Conservation (phyloP, 768 basidiomycete genomes). For the Cubamyces lactineus region DNA sequence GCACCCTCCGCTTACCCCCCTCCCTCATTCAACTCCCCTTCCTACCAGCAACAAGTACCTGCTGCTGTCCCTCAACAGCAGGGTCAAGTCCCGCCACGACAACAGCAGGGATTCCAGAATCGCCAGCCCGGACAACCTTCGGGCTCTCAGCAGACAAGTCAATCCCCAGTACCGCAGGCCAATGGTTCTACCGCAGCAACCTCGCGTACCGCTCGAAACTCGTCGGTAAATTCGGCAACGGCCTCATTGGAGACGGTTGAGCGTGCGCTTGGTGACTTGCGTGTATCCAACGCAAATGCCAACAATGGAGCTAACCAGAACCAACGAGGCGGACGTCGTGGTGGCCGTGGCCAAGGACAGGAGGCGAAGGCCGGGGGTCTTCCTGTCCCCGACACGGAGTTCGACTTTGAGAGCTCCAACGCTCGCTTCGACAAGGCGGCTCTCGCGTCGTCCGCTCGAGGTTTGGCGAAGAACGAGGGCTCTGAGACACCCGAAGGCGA, state of each 20-base stretch:
- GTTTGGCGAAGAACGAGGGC: constrained; percentile 32
- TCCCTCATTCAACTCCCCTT: constrained; percentile 25
- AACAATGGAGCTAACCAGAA: constrained; percentile 25
- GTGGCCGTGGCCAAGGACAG: constrained; percentile 36
- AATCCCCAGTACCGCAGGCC: constrained; percentile 28
- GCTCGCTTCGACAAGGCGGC: constrained; percentile 81
- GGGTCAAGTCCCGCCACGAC: constrained; percentile 27
- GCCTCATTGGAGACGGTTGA: constrained; percentile 77
- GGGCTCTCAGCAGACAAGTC: constrained; percentile 16
- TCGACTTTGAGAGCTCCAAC: constrained; percentile 80
- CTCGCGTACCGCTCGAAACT: constrained; percentile 34
- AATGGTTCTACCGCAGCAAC: constrained; percentile 35
- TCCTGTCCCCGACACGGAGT: constrained; percentile 74
- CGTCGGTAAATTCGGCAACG: constrained; percentile 69
- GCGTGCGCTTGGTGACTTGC: constrained; percentile 55
- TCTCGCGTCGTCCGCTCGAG: constrained; percentile 36
- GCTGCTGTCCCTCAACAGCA: constrained; percentile 27
- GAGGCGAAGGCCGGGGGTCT: constrained; percentile 41
- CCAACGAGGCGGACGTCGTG: constrained; percentile 41
- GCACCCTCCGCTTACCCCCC: constrained; percentile 28
- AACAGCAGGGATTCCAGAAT: constrained; percentile 19
- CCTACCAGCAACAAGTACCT: constrained; percentile 28
- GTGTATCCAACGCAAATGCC: constrained; percentile 40
- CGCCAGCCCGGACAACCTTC: constrained; percentile 26
- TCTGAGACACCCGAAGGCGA: constrained; percentile 33